Evolutionary conservation across 176 grass and related monocot genomes (phyloP), one percentile per base, ranked within the genome.

Genomic region (Metroxylon sagu): DNA sequence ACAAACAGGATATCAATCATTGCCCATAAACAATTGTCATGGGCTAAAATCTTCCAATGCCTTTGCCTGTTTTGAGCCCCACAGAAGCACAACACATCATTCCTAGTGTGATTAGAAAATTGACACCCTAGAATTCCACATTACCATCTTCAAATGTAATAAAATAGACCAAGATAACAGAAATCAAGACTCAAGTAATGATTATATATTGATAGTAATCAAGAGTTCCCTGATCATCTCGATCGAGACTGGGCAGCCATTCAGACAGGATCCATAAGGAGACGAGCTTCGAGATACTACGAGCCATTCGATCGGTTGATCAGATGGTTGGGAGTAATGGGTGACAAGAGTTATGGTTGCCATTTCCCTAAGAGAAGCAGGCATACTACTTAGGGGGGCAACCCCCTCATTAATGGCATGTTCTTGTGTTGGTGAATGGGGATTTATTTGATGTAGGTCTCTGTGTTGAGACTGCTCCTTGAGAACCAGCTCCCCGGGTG

Each of bases 351-450:
- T 29, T 15, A 16, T 21, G 35, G 31, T 21, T 5, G 60, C 28
- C 7, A 35, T 62, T 62, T 62, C 60, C 29, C 60, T 43, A 62
- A 29, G 30, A 62, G 28, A 16, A 62, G 43, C 60, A 62, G 16
- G 59, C 43, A 62, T 62, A 39, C 60, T 43, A 43, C 60, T 62
- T 62, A 62, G 60, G 60, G 29, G 12, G 16, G 29, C 60, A 43
- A 28, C n/a, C 14, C 31, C 30, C 30, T 48, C 31, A 63, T 48
- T 49, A 21, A 63, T 48, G 29, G 29, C 39, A 19, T 50, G 30
- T 49, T 29, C 21, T 29, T 29, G 28, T 29, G 28, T 29, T 29
- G 3, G 28, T 29, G 28, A 29, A 3, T 29, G 28, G 28, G 28
- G 28, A 29, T 5, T 29, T 4, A 5, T 3, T 29, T 29, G 28